Evolutionary conservation across 345 rosid genomes (phyloP), one percentile per base, ranked within the genome.

Genomic region (Aethionema arabicum): DNA sequence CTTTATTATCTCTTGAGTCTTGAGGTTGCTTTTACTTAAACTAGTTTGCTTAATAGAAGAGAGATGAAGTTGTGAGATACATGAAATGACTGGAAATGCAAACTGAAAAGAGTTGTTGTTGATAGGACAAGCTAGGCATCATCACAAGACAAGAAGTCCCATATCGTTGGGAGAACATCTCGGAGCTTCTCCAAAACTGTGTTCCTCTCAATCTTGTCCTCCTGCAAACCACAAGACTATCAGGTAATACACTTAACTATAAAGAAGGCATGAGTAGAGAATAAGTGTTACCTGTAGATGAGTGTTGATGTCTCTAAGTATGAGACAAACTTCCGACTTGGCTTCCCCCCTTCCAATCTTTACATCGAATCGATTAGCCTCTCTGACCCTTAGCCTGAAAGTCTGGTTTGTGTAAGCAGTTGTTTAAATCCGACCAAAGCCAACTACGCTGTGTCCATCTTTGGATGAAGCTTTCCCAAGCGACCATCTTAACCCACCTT

Each of bases 401-500:
- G 67, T 78, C 14, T 72, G 29, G 63, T 56, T 81, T 38, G 29
- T 52, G 57, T 74, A 83, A 52, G 65, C 15, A 60, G 62, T 77
- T 6, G 66, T 13, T 9, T 47, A 11, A 1, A 82, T 79, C 64
- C 79, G 88, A 84, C 82, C 77, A 15, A 76, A 79, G 4, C 79
- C 85, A 37, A 76, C 36, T 29, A 86, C 83, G 5, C 55, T 44
- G 49, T 35, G 80, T 66, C 81, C 63, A 43, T 75, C 68, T 7
- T 60, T 78, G 16, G 76, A 74, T 6, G 73, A 60, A 33, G 61
- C 52, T 79, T 71, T 73, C 39, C 79, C 83, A 15, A 77, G 42
- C 3, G 81, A 75, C 95, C 90, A 85, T 59, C 71, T 82, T 63
- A 87, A 52, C n/a, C 97, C 90, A 32, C 88, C 95, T 67, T 82